These are phyloP conservation scores for Millerozyma acaciae DNA, from an alignment of 805 yeast genomes.

Conservation along the genomic window DNA sequence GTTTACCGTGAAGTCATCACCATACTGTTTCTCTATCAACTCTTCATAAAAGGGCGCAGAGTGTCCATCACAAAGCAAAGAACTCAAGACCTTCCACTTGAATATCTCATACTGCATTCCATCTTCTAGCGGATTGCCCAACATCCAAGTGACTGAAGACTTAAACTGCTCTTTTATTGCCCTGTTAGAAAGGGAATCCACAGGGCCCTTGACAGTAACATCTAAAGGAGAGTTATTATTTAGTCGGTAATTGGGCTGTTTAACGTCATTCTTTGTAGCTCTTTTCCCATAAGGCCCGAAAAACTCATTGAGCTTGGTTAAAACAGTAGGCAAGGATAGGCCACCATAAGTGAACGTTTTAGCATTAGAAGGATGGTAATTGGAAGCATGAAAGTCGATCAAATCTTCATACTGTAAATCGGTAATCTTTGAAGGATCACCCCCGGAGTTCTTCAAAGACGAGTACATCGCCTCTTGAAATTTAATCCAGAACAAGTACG, in stretches of 20 bases:
- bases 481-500: slow-evolving; percentile 79
- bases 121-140: slow-evolving; percentile 65
- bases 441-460: slow-evolving; percentile 85
- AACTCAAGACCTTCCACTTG: slow-evolving; percentile 64
- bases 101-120: slow-evolving; percentile 57
- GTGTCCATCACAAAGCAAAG: slow-evolving; percentile 83
- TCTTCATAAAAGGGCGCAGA: slow-evolving; percentile 84
- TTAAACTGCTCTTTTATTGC: slow-evolving; percentile 76
- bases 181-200: slow-evolving; percentile 49
- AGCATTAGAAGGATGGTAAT: slow-evolving; percentile 90
- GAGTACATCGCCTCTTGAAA: slow-evolving; percentile 84
- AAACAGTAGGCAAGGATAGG: slow-evolving; percentile 58
- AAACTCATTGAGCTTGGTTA: slow-evolving; percentile 51
- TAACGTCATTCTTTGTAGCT: slow-evolving; percentile 21
- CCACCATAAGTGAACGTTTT: slow-evolving; percentile 85
- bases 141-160: slow-evolving; percentile 83
- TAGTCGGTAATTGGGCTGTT: slow-evolving; percentile 47
- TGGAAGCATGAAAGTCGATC: slow-evolving; percentile 64
- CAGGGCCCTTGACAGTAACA: slow-evolving; percentile 58
- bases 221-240: slow-evolving; percentile 13
- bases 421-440: slow-evolving; percentile 83
- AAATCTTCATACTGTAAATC: slow-evolving; percentile 70
- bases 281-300: slow-evolving; percentile 55
- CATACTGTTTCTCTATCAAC: slow-evolving; percentile 81
- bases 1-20: slow-evolving; percentile 82